A percentile compares a stretch with the other conserved stretches of the same genome.
Conservation (phyloP, 768 basidiomycete species). For the Xerocomellus amylosporus region DNA sequence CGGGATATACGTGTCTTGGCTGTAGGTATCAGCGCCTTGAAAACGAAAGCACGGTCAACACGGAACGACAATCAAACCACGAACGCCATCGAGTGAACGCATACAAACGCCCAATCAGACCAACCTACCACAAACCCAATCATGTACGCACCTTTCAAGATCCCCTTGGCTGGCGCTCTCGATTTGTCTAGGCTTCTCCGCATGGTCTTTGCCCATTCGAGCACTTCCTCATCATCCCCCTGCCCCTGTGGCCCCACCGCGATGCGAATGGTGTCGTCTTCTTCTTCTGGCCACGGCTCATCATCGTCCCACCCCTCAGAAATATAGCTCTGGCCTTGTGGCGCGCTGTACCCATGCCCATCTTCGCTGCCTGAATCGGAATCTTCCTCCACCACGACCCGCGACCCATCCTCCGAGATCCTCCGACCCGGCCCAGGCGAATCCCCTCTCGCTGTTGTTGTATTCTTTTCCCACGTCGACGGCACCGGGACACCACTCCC, state of each 20-base stretch:
- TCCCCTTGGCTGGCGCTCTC: constrained; percentile 71
- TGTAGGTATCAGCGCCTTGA: constrained; percentile 66
- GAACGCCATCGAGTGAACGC: neutral
- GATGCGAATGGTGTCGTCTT: constrained; percentile 70
- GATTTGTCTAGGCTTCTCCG: constrained; percentile 70
- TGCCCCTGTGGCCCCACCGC: constrained; percentile 3
- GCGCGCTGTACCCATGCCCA: constrained; percentile 39
- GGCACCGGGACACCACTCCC: constrained; percentile 41
- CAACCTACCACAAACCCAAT: neutral
- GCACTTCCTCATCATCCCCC: constrained; percentile 60
- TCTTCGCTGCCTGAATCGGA: constrained; percentile 57
- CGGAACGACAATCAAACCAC: neutral
- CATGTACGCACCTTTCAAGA: constrained; percentile 63
- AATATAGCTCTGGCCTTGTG: constrained; percentile 40
- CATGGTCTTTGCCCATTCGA: constrained; percentile 76
- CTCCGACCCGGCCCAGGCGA: constrained; percentile 44
- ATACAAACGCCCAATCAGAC: constrained; percentile 7
- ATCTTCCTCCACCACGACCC: constrained; percentile 70
- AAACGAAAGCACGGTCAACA: neutral
- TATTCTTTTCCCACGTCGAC: constrained; percentile 82
- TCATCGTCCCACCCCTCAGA: constrained; percentile 76
- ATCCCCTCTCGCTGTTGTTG: constrained; percentile 51
- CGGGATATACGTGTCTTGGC: constrained; percentile 54
- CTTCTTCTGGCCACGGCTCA: constrained; percentile 72
- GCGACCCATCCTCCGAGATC: constrained; percentile 65